Conservation (phyloP, 805 yeast species). For the Komagataella kurtzmanii region DNA sequence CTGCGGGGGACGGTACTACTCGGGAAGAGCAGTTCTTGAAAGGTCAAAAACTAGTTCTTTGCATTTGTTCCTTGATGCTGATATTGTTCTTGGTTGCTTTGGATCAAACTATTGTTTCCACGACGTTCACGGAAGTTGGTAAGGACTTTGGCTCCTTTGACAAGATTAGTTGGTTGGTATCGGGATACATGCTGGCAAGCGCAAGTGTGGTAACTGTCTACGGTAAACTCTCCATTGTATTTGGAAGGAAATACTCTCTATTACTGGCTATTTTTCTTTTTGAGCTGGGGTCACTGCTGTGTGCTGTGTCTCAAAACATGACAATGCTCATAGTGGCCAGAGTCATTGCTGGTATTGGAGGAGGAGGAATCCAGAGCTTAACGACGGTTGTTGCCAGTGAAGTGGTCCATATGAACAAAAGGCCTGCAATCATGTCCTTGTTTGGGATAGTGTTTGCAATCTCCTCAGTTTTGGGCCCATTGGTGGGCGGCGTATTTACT, state of each 20-base stretch:
- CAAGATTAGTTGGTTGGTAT: conserved; percentile 44
- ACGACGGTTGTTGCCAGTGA: conserved; percentile 46
- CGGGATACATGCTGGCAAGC: conserved; percentile 41
- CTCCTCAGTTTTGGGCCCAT: conserved; percentile 46
- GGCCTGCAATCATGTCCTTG: conserved; percentile 24
- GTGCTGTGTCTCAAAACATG: conserved; percentile 43
- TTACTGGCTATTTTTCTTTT: conserved; percentile 36
- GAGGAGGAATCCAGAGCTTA: conserved; percentile 50
- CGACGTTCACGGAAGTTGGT: conserved; percentile 36
- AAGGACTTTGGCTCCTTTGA: conserved; percentile 33
- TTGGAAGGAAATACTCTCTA: conserved; percentile 42
- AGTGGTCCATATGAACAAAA: conserved; percentile 27
- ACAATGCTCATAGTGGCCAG: conserved; percentile 58
- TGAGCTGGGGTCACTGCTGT: conserved; percentile 47
- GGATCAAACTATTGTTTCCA: conserved; percentile 46
- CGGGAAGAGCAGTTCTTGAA: conserved; percentile 13
- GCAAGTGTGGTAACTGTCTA: conserved; percentile 41
- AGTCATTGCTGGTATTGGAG: conserved; percentile 59
- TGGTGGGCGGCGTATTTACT: conserved; percentile 55
- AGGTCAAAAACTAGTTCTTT: conserved; percentile 9
- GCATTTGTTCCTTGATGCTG: conserved; percentile 4
- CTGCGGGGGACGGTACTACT: conserved; percentile 24
- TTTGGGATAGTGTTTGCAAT: conserved; percentile 30
- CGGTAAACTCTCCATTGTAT: conserved; percentile 41
- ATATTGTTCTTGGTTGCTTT: conserved; percentile 23